Percentiles rank a stretch among this genome's conserved stretches.
These are phyloP conservation scores for Aspergillus wentii DNA, from an alignment of 495 filamentous ascomycete species.

Conservation along the genomic window DNA sequence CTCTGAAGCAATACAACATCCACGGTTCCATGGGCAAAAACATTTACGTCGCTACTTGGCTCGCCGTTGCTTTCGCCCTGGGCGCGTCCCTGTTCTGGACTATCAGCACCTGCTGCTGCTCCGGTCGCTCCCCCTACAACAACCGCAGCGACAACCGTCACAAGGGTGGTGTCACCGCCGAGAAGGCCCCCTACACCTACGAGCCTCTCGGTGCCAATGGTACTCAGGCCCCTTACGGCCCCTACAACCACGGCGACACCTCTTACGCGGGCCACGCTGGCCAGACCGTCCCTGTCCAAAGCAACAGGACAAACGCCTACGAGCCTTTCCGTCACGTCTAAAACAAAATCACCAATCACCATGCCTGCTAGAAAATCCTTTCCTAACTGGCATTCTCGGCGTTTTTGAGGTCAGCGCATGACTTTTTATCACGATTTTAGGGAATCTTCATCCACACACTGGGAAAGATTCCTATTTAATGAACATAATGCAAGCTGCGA, in stretches of 20 bases:
- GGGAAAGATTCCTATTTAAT: too few species aligned
- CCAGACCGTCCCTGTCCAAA: constrained; percentile 15
- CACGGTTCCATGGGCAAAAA: constrained; percentile 55
- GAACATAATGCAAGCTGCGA: too few species aligned
- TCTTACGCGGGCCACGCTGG: too few species aligned
- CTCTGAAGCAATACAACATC: constrained; percentile 63
- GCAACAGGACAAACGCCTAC: constrained; percentile 29
- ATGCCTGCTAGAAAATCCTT: neutral
- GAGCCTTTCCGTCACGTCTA: constrained; percentile 45
- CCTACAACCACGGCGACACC: constrained; percentile 18
- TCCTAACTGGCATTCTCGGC: neutral
- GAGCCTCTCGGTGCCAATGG: constrained; percentile 38
- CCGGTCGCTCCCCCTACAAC: constrained; percentile 48
- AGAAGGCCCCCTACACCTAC: constrained; percentile 49
- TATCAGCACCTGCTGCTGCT: constrained; percentile 88
- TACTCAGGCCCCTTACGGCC: constrained; percentile 10
- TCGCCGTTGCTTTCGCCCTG: constrained; percentile 71
- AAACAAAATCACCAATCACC: constrained; percentile 4
- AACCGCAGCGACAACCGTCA: too few species aligned
- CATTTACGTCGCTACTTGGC: constrained; percentile 70
- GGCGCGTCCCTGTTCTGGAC: constrained; percentile 81
- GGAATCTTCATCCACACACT: too few species aligned
- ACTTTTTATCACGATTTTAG: too few species aligned
- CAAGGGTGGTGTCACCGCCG: constrained; percentile 32
- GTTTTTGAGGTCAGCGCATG: neutral